Evolutionary conservation across 208 protist species (phyloP).

Genomic region (Leishmania martiniquensis): DNA sequence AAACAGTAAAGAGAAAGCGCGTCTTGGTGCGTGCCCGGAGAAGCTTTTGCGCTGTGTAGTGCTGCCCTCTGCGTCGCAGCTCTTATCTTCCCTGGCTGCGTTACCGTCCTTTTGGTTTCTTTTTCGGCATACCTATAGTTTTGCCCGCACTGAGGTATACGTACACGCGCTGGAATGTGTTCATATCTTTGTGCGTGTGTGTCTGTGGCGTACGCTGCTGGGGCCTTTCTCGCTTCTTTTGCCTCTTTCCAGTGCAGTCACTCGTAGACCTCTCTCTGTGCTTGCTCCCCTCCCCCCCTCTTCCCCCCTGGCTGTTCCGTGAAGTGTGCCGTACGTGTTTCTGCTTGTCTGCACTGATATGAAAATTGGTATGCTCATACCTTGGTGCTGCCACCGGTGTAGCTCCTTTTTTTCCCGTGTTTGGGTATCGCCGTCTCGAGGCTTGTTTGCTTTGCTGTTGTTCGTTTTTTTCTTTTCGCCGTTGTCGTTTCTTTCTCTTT

Average conservation of each 20-base stretch:
- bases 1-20: background rate
- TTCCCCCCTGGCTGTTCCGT: conserved; percentile 5
- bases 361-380: background rate
- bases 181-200: background rate
- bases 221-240: background rate
- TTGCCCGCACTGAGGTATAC: background rate
- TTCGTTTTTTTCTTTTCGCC: background rate
- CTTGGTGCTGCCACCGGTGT: background rate
- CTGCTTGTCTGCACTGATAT: background rate
- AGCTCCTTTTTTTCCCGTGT: no score
- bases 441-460: background rate
- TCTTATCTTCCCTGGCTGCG: background rate
- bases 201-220: background rate
- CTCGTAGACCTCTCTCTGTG: background rate
- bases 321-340: background rate
- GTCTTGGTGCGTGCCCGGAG: background rate
- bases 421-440: background rate
- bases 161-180: background rate
- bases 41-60: background rate
- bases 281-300: background rate
- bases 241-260: background rate
- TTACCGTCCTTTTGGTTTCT: background rate
- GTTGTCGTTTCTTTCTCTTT: background rate
- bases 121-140: background rate
- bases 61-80: background rate